Base-by-base conservation (phyloP, 495 filamentous ascomycete species). In the Podospora conica region DNA sequence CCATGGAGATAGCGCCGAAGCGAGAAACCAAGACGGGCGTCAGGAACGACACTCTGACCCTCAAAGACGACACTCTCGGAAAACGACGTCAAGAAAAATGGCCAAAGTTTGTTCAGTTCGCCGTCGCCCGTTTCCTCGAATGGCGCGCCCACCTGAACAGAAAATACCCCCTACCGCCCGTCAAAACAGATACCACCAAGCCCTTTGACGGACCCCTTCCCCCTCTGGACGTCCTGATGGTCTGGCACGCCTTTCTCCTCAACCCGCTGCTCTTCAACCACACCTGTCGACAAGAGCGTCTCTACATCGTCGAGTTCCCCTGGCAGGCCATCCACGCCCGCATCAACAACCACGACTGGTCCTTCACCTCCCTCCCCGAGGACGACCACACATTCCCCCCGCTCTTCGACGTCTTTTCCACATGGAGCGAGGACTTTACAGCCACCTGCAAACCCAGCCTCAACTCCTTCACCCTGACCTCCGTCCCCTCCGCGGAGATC, bases 221-320 rank as follows among this genome's bases (percentile, higher is more conserved):
- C 1, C 48, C 53, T 3, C 48, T 64, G 25, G 61, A 64, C 25
- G 61, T 64, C 8, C 25, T 64, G 15, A 64, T 64, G 61, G 61
- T 64, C 61, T 64, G 61, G 61, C 61, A 64, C 53, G 25, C 61
- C 24, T 64, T 64, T 7, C 25, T 64, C 9, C 61, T 64, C 61
- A 64, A 64, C 61, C 61, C 61, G 7, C 61, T 54, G 12, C 53
- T 64, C 61, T 64, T 64, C 27, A 59, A 59, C 58, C 40, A 48
- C 29, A 54, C 22, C 33, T 62, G n/a, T 33, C 60, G 21, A 2
- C 40, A 3, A 12, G 58, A 59, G 24, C 58, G 20, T 29, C 27
- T 59, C 58, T 59, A 59, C 25, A 18, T 29, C 1, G 25, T 33
- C 25, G 25, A 27, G 25, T 59, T 59, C 27, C 59, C 59, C 29